Evolutionary conservation across 768 basidiomycete species (phyloP).

Genomic region (Dacryopinax primogenitus): DNA sequence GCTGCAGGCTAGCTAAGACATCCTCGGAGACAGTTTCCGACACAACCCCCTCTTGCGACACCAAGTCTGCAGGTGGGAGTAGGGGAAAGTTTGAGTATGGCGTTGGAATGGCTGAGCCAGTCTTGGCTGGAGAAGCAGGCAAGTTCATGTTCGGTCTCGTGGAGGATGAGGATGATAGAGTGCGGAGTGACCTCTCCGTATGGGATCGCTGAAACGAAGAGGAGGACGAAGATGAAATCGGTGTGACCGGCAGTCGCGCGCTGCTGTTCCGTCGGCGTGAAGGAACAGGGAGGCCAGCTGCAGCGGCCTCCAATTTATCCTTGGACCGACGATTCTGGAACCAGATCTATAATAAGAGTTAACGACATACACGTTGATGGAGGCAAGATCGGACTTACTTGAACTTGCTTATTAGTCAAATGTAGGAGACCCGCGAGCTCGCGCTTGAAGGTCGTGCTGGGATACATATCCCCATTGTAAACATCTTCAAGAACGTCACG

Average conservation of each 20-base stretch:
- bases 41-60: not conserved
- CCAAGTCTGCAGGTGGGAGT: not conserved
- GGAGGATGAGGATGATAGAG: not conserved
- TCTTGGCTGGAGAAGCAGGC: not conserved
- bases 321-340: conserved; percentile 1
- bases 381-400: not conserved
- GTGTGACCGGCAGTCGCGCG: not conserved
- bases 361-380: not conserved
- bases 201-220: not conserved
- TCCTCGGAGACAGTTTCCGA: not conserved
- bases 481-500: conserved; percentile 3
- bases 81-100: not conserved
- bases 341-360: not conserved
- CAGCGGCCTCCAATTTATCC: not conserved
- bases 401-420: conserved; percentile 2
- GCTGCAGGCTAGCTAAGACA: not conserved
- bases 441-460: conserved; percentile 3
- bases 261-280: not conserved
- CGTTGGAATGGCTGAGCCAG: not conserved
- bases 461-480: conserved; percentile 7
- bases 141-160: not conserved
- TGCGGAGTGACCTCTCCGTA: not conserved
- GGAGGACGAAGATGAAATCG: not conserved
- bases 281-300: not conserved
- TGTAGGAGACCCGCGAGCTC: not conserved